Base-by-base conservation (phyloP, 495 filamentous ascomycete genomes). In the Thermothielavioides terrestris region DNA sequence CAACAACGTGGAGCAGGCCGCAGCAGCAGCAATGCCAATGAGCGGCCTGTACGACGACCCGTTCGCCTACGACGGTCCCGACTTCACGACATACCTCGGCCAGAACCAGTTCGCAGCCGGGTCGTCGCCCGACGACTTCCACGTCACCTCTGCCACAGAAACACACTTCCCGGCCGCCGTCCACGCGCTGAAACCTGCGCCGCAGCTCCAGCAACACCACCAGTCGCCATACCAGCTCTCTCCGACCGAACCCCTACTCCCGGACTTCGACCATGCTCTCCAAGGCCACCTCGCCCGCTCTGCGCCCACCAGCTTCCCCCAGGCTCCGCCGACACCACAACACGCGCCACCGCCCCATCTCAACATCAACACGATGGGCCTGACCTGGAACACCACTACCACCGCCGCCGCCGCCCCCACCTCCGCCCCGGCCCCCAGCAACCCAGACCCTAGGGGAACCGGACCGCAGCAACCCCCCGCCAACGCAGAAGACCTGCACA, bases 11-110 rank as follows among this genome's bases (percentile, higher is more conserved):
- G n/a, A n/a, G n/a, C n/a, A n/a, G n/a, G n/a, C n/a, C 7, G 42
- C 38, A 40, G 23, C 37, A 49, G 31, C 26, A 40, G 17, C 39
- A 38, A 40, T 1, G 26, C 48, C 43, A 42, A 49, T 51, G 46
- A 43, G 38, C 52, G 32, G 46, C 21, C 46, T 49, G 28, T 54
- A 54, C 44, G 44, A 54, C 25, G 40, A 56, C 43, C 53, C 46
- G 47, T 56, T 56, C 43, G 53, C 49, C 43, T 56, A 35, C 30
- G 53, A 50, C 32, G 43, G 48, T 30, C n/a, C 53, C 22, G 53
- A 56, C 2, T 45, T 45, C 41, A 39, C 22, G 23, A 17, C 22
- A 1, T 52, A 23, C 20, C 34, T 52, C 32, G 41, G 4, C 41
- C 31, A 37, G 9, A 40, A 51, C 40, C 39, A 42, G 20, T 44